Evolutionary conservation across 2,329 filamentous ascomycete species (phyloP), one percentile per base, ranked within the genome.

Genomic region (Zelopaecilomyces penicillatus): DNA sequence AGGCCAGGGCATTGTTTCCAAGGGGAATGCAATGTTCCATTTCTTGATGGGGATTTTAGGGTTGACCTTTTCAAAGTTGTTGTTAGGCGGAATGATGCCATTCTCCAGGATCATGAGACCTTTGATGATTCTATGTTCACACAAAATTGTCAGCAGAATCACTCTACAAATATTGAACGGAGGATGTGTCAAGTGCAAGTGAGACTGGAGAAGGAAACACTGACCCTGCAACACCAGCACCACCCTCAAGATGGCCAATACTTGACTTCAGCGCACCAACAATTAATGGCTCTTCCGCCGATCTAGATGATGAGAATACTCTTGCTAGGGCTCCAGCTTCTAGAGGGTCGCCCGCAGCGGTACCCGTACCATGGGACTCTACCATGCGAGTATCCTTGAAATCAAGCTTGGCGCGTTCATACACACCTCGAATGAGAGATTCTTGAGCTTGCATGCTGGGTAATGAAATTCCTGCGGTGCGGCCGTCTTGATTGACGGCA

Each of bases 351-450:
- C 66, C 64, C 11, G 56, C 58, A 4, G 52, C 53, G 0, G 67
- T 71, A 7, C 67, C 67, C 0, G 67, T 71, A 2, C 68, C 68
- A 40, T 62, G 65, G 3, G 58, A 55, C 47, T 67, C 65, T 30
- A 66, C 54, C 42, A 54, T 65, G 19, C 32, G 30, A 1, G 56
- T 58, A 2, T 54, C 42, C 2, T 42, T 36, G 2, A 53, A 50
- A 30, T 60, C 50, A 4, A 62, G 53, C 4, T 56, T 66, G 0
- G 64, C 59, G 4, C 46, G 40, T 0, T 35, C 10, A 41, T 65
- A 66, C 3, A 58, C 56, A 4, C 51, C 48, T 33, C 48, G 35
- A 30, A 65, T 65, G 4, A 64, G 46, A 5, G 44, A 39, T 5
- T 48, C 29, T 42, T 57, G 56, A 1, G 56, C 47, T 19, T 37